Percentiles rank a stretch among this genome's conserved stretches.
These are phyloP conservation scores for Aspergillus sp. DNA, from an alignment of 2,329 filamentous ascomycete species.

Conservation along the genomic window DNA sequence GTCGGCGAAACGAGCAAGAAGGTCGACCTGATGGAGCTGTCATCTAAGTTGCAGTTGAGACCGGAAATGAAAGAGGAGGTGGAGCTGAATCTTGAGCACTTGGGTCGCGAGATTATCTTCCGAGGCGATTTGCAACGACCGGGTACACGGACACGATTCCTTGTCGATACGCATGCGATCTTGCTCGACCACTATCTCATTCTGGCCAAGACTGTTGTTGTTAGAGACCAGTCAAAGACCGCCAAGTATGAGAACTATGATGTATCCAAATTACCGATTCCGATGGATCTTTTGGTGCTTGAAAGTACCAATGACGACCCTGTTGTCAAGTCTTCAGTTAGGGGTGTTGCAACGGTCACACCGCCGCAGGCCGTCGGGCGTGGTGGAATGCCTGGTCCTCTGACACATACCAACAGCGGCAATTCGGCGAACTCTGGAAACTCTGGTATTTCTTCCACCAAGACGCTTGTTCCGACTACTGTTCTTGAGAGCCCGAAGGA, in stretches of 20 bases:
- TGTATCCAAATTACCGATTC: slow-evolving; percentile 90
- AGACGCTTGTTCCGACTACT: slow-evolving; percentile 43
- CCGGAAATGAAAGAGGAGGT: slow-evolving; percentile 80
- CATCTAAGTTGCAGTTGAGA: slow-evolving; percentile 75
- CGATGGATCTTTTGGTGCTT: slow-evolving; percentile 89
- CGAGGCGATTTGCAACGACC: slow-evolving; percentile 85
- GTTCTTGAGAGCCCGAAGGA: slow-evolving; percentile 59
- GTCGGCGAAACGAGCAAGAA: slow-evolving; percentile 91
- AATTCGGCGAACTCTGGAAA: slow-evolving; percentile 57
- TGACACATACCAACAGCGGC: slow-evolving; percentile 62
- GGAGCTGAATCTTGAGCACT: slow-evolving; percentile 82
- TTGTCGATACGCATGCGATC: slow-evolving; percentile 89
- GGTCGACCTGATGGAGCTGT: slow-evolving; percentile 80
- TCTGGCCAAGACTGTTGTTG: slow-evolving; percentile 71
- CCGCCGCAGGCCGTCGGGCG: slow-evolving; percentile 46
- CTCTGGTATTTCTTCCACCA: slow-evolving; percentile 27
- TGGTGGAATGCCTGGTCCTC: slow-evolving; percentile 15
- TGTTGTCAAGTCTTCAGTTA: slow-evolving; percentile 72
- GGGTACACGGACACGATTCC: slow-evolving; percentile 82
- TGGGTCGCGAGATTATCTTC: slow-evolving; percentile 85
- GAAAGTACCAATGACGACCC: slow-evolving; percentile 92
- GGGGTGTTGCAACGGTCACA: slow-evolving; percentile 61
- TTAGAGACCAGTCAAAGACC: slow-evolving; percentile 63
- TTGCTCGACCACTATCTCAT: slow-evolving; percentile 97
- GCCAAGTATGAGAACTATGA: slow-evolving; percentile 80